Evolutionary conservation across 345 rosid genomes (phyloP), one percentile per base, ranked within the genome.

Genomic region (Murraya koenigii): DNA sequence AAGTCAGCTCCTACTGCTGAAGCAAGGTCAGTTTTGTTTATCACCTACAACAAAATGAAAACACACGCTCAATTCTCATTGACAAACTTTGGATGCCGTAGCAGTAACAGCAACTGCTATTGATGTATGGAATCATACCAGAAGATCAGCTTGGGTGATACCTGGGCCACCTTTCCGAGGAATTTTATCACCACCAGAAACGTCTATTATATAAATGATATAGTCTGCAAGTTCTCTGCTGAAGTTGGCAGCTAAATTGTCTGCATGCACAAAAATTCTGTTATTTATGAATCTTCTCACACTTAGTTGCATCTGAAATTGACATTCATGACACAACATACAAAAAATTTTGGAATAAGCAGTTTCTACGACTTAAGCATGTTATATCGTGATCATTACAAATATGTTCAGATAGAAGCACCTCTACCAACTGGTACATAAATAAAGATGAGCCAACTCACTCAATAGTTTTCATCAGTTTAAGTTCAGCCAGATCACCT

Each of bases 101-200:
- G 64, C 73, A 68, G n/a, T 23, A 77, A 72, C 1, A 36, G 41
- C 30, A 61, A 25, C 36, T 25, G 19, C 55, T 8, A 73, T 23
- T 4, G 74, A n/a, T 10, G 28, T 61, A 55, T 13, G 39, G 35
- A 30, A 72, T 73, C 85, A 28, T 80, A 90, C 99, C 78, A 96
- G 85, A 77, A 96, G 95, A 85, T 96, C 95, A 84, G 97, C 98
- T 89, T 94, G 98, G 73, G 99, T 92, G 82, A 95, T 95, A 78
- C 99, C 99, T 28, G 98, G 98, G 78, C 99, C 98, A 41, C 98
- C 97, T 84, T 94, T 96, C 62, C 97, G 90, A 4, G 99, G 99
- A 36, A 94, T 96, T 80, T 96, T 96, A 70, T 96, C 99, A 80
- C 98, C 97, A 26, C 78, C 98, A 10, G 97, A 96, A 25, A 96